Conservation (phyloP, 768 basidiomycete genomes). For the Hygrocybe punicea region DNA sequence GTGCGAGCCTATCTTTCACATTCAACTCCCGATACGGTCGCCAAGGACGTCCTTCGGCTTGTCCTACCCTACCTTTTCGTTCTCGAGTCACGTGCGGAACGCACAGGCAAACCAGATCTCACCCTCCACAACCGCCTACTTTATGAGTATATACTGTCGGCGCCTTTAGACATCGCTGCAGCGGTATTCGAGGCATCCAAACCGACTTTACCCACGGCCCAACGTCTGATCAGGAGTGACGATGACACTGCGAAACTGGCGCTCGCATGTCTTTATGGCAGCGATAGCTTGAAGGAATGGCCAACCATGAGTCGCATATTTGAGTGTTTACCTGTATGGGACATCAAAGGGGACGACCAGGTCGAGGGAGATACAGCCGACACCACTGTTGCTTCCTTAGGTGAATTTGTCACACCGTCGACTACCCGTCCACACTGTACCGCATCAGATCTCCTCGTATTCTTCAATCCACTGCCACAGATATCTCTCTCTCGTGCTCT, state of each 20-base stretch:
- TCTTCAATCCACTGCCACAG: conserved; percentile 77
- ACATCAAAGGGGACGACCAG: conserved; percentile 51
- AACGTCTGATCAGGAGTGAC: conserved; percentile 76
- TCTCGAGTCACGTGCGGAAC: conserved; percentile 83
- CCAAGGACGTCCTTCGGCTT: conserved; percentile 65
- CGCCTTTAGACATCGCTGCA: conserved; percentile 64
- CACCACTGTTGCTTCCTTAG: conserved; percentile 76
- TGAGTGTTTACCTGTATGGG: conserved; percentile 95
- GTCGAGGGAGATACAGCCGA: conserved; percentile 73
- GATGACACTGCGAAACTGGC: conserved; percentile 83
- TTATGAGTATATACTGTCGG: conserved; percentile 66
- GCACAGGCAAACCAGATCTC: conserved; percentile 68
- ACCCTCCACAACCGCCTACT: conserved; percentile 60
- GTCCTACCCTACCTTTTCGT: conserved; percentile 93
- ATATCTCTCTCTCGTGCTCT: conserved; percentile 75
- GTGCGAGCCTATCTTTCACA: conserved; percentile 72
- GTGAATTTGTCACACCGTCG: conserved; percentile 73
- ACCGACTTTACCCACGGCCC: conserved; percentile 68
- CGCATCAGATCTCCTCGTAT: conserved; percentile 69
- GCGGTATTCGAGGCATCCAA: conserved; percentile 89
- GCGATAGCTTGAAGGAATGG: conserved; percentile 68
- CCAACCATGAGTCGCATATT: conserved; percentile 86
- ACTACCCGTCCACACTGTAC: conserved; percentile 54
- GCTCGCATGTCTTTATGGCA: conserved; percentile 86
- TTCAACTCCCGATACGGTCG: conserved; percentile 64